Base-by-base conservation (phyloP, 495 filamentous ascomycete species). In the Bathelium albidoporum region DNA sequence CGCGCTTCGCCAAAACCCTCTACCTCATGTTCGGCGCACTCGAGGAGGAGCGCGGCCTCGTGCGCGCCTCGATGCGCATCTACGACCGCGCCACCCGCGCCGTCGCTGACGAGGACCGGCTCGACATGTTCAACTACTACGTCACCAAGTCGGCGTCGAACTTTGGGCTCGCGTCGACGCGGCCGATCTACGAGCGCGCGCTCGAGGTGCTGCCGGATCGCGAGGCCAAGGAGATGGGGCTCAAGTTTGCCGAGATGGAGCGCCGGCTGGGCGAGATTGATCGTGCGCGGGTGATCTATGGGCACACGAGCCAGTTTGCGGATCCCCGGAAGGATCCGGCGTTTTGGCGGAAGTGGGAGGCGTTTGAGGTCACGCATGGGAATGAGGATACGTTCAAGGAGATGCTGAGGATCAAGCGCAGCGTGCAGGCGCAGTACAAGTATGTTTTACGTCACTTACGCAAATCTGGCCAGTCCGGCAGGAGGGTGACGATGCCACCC, bases 331-430 rank as follows among this genome's bases (percentile, higher is more conserved):
- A 90, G 1, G 90, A 88, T 65, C 87, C 89, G 1, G 82, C 77
- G 1, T 99, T 96, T 78, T 99, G 95, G 95, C 78, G 83, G 69
- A 96, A 95, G 74, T 99, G 94, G 94, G 94, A 99, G 73, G 78
- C 83, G 59, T 99, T 99, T 75, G 94, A 99, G 74, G 90, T 97
- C 2, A 85, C 91, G 73, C 94, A 97, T 73, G 94, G 94, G 60
- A 99, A 99, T 74, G 95, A 99, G 71, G 94, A 99, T 73, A 99
- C 94, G 9, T 99, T 94, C 80, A 97, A 96, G 78, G 94, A 97
- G 74, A 99, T 99, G 94, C 80, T 97, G 45, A 87, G 93, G 28
- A 90, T 97, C 79, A 99, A 96, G 82, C 79, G 94, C 70, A 96
- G 91, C 78, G 94, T 97, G 4, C 91, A 96, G 74, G 92, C 94